phyloP scores from a whole-genome alignment of 148 eudicot genomes.

The Camellia lanceoleosa region DNA sequence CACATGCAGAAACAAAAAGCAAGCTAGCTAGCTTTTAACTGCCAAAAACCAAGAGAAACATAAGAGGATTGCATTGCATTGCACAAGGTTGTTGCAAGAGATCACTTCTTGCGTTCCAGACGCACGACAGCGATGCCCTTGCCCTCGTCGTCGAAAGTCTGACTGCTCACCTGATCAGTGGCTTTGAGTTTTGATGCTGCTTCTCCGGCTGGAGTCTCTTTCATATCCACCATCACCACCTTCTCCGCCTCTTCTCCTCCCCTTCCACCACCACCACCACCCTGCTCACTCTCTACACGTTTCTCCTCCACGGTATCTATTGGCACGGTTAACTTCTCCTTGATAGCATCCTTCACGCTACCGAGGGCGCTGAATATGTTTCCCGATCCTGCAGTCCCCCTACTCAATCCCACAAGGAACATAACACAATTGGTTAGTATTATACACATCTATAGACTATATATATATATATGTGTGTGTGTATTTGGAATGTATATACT shows the following conservation, averaged over 20 bases:
- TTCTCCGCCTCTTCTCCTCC: constrained; percentile 20
- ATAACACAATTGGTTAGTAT: background rate
- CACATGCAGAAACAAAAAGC: background rate
- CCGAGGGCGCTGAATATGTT: constrained; percentile 42
- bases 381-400: constrained; percentile 38
- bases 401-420: background rate
- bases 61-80: background rate
- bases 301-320: constrained; percentile 18
- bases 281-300: background rate
- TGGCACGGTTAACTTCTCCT: constrained; percentile 47
- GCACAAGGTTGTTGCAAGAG: background rate
- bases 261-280: constrained; percentile 4
- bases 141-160: constrained; percentile 42
- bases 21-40: background rate
- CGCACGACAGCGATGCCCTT: constrained; percentile 23
- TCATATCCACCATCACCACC: constrained; percentile 29
- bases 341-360: constrained; percentile 37
- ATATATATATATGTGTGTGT: background rate
- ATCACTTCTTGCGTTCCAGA: background rate
- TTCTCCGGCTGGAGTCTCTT: constrained; percentile 34
- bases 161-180: constrained; percentile 43
- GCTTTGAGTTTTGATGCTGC: constrained; percentile 28
- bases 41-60: background rate
- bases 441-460: too few species aligned
- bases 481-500: background rate